phyloP scores from a whole-genome alignment of 2,329 filamentous ascomycete species.

The Colletotrichum tanaceti region DNA sequence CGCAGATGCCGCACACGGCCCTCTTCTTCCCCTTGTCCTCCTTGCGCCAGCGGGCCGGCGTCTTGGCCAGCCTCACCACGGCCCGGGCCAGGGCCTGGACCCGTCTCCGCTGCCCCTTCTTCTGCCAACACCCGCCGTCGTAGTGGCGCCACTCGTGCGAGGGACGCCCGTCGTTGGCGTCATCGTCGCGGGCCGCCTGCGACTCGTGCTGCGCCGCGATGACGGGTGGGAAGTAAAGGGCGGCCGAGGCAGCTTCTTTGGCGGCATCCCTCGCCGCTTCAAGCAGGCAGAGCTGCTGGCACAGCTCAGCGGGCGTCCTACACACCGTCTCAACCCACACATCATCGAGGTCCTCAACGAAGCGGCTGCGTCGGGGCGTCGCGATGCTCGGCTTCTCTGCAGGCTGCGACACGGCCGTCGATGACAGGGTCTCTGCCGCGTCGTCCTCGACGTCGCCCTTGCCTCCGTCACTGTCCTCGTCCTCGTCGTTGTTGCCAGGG shows the following conservation, averaged over 20 bases:
- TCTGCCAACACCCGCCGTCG: slow-evolving; percentile 3
- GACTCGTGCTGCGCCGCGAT: neutral
- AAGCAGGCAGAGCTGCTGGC: neutral
- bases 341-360: slow-evolving; percentile 1
- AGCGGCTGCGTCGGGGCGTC: neutral
- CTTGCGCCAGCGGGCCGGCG: neutral
- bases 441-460: neutral
- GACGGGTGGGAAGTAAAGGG: neutral
- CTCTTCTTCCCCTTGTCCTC: slow-evolving; percentile 6
- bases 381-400: neutral
- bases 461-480: no score
- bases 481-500: neutral
- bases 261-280: neutral
- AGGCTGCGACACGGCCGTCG: neutral
- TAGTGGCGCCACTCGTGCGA: slow-evolving; percentile 5
- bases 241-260: neutral
- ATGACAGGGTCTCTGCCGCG: neutral
- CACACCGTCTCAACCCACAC: neutral
- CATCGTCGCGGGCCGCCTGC: neutral
- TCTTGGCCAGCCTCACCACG: neutral
- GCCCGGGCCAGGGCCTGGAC: neutral
- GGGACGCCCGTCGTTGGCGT: neutral
- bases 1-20: slow-evolving; percentile 8
- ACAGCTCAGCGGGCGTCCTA: slow-evolving; percentile 1
- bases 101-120: neutral